Base-by-base conservation (phyloP, 805 yeast species). In the Spencermartinsiella europaea region DNA sequence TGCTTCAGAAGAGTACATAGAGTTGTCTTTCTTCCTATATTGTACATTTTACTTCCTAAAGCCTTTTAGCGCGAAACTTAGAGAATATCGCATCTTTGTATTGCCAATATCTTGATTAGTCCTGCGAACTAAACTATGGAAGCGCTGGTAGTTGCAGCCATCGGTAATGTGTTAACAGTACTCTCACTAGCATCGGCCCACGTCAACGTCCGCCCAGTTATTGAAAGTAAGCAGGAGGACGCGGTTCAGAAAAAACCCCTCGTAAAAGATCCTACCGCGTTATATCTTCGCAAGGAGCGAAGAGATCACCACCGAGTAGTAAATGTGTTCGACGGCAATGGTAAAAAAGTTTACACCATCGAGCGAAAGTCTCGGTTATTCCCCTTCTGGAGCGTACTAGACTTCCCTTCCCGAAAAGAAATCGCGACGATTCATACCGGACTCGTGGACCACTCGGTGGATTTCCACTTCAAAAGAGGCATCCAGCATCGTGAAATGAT, bases 371-470 rank as follows among this genome's bases (percentile, higher is more conserved):
- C 77, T 16, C 61, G 74, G 1, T 55, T 68, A 44, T 70, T 72
- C 42, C 78, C 79, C 16, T 70, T 71, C 20, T 79, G 84, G 84
- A 57, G 73, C n/a, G 57, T 79, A 58, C 61, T 70, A 21, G 63
- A 68, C 2, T 66, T 55, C 45, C 79, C 80, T 16, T 58, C 65
- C 14, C 65, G 79, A 51, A 61, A 55, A 42, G 79, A 75, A 53
- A 67, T 75, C 43, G 79, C 81, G 5, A 70, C 79, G 2, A 63
- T 79, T 42, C 66, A 74, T 48, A 72, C 76, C 27, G 80, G 82
- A 1, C 65, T 74, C 44, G 62, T 70, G 44, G 58, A 65, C 21
- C 70, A 74, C 38, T 60, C 75, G 2, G 68, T 75, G 40, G 77
- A 73, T 53, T 76, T 77, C 64, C 81, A 77, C 56, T 67, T 63